A percentile compares a stretch with the other conserved stretches of the same genome.
Conservation (phyloP, 495 filamentous ascomycete genomes). For the Hypoxylon perforatum region DNA sequence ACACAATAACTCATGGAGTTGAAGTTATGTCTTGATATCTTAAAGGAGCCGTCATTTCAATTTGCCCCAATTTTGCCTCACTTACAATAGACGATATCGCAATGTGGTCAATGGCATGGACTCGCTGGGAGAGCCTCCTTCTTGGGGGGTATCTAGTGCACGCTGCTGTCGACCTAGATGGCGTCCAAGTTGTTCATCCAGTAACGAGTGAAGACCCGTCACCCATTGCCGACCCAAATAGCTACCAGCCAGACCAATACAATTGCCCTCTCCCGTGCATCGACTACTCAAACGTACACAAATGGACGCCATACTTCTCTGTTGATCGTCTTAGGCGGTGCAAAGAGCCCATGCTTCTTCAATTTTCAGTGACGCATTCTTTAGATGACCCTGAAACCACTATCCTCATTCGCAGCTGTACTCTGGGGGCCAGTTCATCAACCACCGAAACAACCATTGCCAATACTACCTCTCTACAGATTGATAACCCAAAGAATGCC, state of each 20-base stretch:
- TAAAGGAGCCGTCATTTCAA: background rate
- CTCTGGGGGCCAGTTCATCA: background rate
- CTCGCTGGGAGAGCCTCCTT: background rate
- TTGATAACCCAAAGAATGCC: background rate
- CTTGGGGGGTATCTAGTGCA: background rate
- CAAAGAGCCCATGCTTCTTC: conserved; percentile 25
- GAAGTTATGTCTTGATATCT: background rate
- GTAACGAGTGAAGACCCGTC: conserved; percentile 16
- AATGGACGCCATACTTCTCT: conserved; percentile 25
- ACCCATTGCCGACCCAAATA: conserved; percentile 12
- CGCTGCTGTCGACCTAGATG: conserved; percentile 27
- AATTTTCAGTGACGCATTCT: conserved; percentile 22
- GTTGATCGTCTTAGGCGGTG: conserved; percentile 30
- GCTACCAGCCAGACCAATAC: conserved; percentile 21
- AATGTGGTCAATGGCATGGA: background rate
- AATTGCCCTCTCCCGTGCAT: conserved; percentile 31
- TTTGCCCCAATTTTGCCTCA: background rate
- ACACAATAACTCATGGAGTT: background rate
- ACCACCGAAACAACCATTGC: background rate
- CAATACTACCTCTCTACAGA: background rate
- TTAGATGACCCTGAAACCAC: conserved; percentile 23
- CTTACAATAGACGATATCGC: background rate
- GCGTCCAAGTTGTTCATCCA: conserved; percentile 14
- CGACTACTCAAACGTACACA: conserved; percentile 28
- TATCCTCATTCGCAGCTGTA: conserved; percentile 27